phyloP scores from a whole-genome alignment of 2,329 filamentous ascomycete species.

The Verticillium albo-atrum region DNA sequence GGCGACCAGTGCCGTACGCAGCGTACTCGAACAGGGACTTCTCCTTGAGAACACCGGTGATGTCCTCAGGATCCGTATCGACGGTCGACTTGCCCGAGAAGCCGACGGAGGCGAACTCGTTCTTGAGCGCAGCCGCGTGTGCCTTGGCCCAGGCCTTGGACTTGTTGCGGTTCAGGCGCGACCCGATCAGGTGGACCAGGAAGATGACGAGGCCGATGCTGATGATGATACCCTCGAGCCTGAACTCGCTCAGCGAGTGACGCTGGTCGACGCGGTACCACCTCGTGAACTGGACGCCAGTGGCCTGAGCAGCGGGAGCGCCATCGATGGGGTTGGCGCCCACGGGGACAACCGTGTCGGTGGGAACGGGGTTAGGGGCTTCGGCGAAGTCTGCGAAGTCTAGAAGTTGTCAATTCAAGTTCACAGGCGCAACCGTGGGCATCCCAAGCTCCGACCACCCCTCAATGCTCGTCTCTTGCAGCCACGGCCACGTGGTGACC shows the following conservation, averaged over 20 bases:
- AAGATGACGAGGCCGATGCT: constrained; percentile 70
- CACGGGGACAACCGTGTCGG: constrained; percentile 41
- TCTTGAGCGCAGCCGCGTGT: constrained; percentile 65
- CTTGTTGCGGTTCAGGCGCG: constrained; percentile 72
- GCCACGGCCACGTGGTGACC: neutral
- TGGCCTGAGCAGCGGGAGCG: constrained; percentile 38
- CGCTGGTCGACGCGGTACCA: constrained; percentile 98
- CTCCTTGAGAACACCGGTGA: constrained; percentile 64
- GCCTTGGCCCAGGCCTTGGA: constrained; percentile 76
- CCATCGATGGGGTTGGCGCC: constrained; percentile 41
- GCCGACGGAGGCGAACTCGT: constrained; percentile 85
- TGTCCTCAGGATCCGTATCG: constrained; percentile 36
- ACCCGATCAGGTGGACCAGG: constrained; percentile 75
- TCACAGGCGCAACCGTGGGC: neutral
- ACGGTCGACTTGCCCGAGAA: constrained; percentile 58
- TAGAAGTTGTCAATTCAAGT: constrained; percentile 31
- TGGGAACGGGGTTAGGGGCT: constrained; percentile 62
- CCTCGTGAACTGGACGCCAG: constrained; percentile 70
- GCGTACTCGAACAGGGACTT: constrained; percentile 83
- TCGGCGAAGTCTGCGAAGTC: constrained; percentile 94
- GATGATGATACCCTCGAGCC: constrained; percentile 78
- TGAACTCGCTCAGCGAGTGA: constrained; percentile 77
- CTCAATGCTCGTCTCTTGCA: neutral
- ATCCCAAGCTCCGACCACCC: neutral
- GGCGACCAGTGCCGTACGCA: constrained; percentile 83